A percentile compares a stretch with the other conserved stretches of the same genome.
Conservation (phyloP, 148 eudicot genomes). For the Cornus florida region DNA sequence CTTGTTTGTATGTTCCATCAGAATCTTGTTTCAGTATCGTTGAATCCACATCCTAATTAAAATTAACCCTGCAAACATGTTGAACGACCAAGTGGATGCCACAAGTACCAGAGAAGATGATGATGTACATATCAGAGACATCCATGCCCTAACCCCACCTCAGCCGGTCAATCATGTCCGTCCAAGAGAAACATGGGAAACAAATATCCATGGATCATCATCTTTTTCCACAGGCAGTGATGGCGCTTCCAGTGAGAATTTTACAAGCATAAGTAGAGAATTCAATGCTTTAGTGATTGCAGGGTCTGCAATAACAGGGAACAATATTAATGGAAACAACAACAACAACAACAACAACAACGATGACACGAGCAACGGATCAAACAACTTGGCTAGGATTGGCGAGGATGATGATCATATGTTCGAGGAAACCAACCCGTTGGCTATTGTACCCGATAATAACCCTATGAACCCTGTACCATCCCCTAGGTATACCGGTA, state of each 20-base stretch:
- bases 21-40: not conserved
- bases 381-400: constrained; percentile 50
- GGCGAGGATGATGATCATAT: constrained; percentile 53
- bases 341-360: not conserved
- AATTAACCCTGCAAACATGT: constrained; percentile 16
- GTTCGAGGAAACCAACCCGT: constrained; percentile 59
- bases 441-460: constrained; percentile 79
- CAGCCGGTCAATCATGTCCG: constrained; percentile 21
- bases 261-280: constrained; percentile 52
- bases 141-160: constrained; percentile 57
- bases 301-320: constrained; percentile 43
- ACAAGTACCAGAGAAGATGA: constrained; percentile 39
- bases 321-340: constrained; percentile 7
- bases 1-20: no score
- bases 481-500: constrained; percentile 22
- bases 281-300: constrained; percentile 59
- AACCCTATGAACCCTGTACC: constrained; percentile 31
- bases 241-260: constrained; percentile 51
- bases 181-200: constrained; percentile 36
- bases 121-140: constrained; percentile 54
- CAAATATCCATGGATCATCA: constrained; percentile 50
- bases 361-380: not conserved
- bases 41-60: not conserved
- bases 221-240: constrained; percentile 47
- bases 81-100: constrained; percentile 28